Evolutionary conservation across 495 filamentous ascomycete species (phyloP), one percentile per base, ranked within the genome.

Genomic region (Penicillium coprophilum): DNA sequence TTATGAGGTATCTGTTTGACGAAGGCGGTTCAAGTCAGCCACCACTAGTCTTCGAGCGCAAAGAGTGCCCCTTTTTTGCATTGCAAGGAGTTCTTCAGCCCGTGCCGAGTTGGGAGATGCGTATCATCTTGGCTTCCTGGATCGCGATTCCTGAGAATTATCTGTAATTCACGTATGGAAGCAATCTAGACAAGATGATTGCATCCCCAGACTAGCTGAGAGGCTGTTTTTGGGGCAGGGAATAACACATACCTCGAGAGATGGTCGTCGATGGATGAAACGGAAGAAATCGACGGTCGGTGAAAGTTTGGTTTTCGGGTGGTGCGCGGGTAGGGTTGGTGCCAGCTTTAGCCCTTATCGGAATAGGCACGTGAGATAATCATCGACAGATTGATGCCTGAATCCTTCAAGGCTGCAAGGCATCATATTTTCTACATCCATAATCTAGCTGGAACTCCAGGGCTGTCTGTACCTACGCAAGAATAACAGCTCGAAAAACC

Each of bases 11-110:
- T 90, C 89, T 91, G 75, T 67, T 52, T 23, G 38, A 54, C 38
- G n/a, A 46, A 34, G 34, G 56, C 69, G 62, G 63, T 57, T 65
- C 55, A 67, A 71, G 82, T 93, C 87, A 96, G 90, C 88, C 87
- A 87, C 85, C 82, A 86, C 79, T 84, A 82, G 87, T 87, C 85
- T 67, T 76, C 75, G 86, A 93, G 90, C 90, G 78, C 80, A 87
- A 89, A 95, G 90, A 94, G 90, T 95, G 89, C 91, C 91, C 90
- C 67, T 69, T 72, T 67, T 60, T 61, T 83, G 77, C 71, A 79
- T 54, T 54, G 74, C 70, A 81, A 90, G 88, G 91, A 69, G 91
- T 92, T 96, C 90, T 93, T 88, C 87, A 87, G 89, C 90, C 91
- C 89, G 70, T 80, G 84, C 78, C 83, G 84, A 75, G 76, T 79